phyloP scores from a whole-genome alignment of 306 rosid genomes.

The Begonia fuchsioides region DNA sequence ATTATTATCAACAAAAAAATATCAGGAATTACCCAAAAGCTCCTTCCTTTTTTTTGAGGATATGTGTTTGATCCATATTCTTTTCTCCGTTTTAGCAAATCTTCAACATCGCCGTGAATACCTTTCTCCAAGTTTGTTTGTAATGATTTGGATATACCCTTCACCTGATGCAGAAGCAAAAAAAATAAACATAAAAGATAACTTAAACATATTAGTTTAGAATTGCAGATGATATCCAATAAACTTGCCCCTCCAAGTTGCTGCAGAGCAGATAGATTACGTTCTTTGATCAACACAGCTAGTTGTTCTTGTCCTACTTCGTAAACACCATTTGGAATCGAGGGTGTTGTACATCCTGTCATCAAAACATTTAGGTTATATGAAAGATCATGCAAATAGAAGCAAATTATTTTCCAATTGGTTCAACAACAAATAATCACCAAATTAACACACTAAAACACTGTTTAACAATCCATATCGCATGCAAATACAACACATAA shows the following conservation, averaged over 20 bases:
- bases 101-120: conserved; percentile 55
- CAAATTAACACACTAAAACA: background rate
- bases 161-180: conserved; percentile 39
- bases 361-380: background rate
- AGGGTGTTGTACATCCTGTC: conserved; percentile 20
- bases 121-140: conserved; percentile 74
- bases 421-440: background rate
- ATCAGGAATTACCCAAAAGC: conserved; percentile 46
- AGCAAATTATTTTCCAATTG: background rate
- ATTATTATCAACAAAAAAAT: background rate
- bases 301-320: conserved; percentile 60
- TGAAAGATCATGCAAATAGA: background rate
- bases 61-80: conserved; percentile 75
- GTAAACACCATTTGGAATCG: conserved; percentile 40
- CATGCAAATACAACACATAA: too few species aligned
- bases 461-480: too few species aligned
- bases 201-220: too few species aligned
- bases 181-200: conserved; percentile 7
- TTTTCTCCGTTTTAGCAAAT: conserved; percentile 46
- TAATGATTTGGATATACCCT: conserved; percentile 45
- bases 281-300: conserved; percentile 62
- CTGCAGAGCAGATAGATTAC: conserved; percentile 33
- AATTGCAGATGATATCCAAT: background rate
- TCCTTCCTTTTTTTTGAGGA: conserved; percentile 72
- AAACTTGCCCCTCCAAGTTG: conserved; percentile 70